Conservation (phyloP, 345 rosid genomes). For the Pseudoturritis turrita region DNA sequence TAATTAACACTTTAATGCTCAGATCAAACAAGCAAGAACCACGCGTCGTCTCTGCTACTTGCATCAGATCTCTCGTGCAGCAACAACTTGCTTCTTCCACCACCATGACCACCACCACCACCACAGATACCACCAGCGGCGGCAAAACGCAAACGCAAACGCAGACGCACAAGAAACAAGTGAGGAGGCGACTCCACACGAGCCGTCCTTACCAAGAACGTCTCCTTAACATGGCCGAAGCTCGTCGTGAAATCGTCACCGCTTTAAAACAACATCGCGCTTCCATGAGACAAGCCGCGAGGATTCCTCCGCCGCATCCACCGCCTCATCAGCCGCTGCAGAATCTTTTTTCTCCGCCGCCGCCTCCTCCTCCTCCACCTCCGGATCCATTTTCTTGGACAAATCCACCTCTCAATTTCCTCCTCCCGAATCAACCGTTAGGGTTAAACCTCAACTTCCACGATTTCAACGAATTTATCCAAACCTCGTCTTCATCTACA, state of each 20-base stretch:
- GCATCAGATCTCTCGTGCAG: conserved; percentile 25
- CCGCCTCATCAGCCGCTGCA: conserved; percentile 36
- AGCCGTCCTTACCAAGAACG: conserved; percentile 94
- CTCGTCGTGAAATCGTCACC: conserved; percentile 93
- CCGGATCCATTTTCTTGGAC: conserved; percentile 43
- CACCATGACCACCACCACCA: conserved; percentile 37
- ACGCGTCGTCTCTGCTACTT: conserved; percentile 20
- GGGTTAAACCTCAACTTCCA: conserved; percentile 83
- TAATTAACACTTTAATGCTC: too few species aligned
- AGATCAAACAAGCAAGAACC: conserved; percentile 11
- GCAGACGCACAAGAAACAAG: conserved; percentile 78
- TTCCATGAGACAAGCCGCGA: conserved; percentile 74
- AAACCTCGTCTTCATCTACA: conserved; percentile 46
- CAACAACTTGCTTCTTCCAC: conserved; percentile 50
- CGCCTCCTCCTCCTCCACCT: conserved; percentile 33
- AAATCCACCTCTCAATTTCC: conserved; percentile 34
- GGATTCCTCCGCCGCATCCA: conserved; percentile 33
- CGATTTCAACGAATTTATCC: conserved; percentile 60
- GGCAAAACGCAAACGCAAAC: conserved; percentile 39
- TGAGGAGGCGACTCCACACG: conserved; percentile 91
- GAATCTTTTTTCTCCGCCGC: conserved; percentile 24
- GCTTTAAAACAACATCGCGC: conserved; percentile 92
- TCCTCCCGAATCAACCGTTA: conserved; percentile 63
- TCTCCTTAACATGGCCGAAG: conserved; percentile 97
- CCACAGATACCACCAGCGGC: conserved; percentile 30